These are phyloP conservation scores for Cyclotella sp. DNA, from an alignment of 108 stramenopile species.

Conservation along the genomic window DNA sequence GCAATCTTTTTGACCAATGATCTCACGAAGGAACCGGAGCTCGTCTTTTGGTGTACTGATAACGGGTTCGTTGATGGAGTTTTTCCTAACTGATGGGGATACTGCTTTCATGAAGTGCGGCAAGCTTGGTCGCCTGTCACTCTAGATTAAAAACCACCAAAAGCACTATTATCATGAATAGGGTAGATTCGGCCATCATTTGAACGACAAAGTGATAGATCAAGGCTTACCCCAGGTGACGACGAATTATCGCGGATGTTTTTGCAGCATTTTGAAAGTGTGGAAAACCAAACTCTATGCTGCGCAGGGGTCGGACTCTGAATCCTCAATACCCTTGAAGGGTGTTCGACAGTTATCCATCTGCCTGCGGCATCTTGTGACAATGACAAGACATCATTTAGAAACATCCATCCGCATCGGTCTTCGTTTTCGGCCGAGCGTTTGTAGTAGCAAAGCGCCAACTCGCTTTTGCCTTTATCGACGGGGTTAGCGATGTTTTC, in stretches of 20 bases:
- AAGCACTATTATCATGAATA: too few relatives aligned
- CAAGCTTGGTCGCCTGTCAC: slow-evolving; percentile 2
- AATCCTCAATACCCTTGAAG: slow-evolving; percentile 36
- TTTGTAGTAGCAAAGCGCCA: slow-evolving; percentile 36
- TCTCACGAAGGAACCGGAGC: slow-evolving; percentile 18
- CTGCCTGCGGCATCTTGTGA: slow-evolving; percentile 29
- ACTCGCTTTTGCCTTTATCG: slow-evolving; percentile 6
- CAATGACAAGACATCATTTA: slow-evolving; percentile 31
- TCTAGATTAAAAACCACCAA: neutral
- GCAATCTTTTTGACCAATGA: slow-evolving; percentile 2
- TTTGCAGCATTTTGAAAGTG: slow-evolving; percentile 41
- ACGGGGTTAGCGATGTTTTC: slow-evolving; percentile 13
- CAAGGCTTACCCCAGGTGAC: slow-evolving; percentile 14
- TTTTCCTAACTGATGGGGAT: neutral
- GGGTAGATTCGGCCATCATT: too few relatives aligned
- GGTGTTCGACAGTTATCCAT: slow-evolving; percentile 42
- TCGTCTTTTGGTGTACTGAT: slow-evolving; percentile 14
- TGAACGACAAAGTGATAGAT: neutral
- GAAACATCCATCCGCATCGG: slow-evolving; percentile 35
- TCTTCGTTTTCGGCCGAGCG: slow-evolving; percentile 16
- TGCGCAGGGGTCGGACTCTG: slow-evolving; percentile 41
- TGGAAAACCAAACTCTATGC: slow-evolving; percentile 43
- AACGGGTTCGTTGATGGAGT: slow-evolving; percentile 1
- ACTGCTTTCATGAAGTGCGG: neutral
- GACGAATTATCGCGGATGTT: slow-evolving; percentile 11